Base-by-base conservation (phyloP, 73 alveolate genomes). In the Paramecium caudatum region DNA sequence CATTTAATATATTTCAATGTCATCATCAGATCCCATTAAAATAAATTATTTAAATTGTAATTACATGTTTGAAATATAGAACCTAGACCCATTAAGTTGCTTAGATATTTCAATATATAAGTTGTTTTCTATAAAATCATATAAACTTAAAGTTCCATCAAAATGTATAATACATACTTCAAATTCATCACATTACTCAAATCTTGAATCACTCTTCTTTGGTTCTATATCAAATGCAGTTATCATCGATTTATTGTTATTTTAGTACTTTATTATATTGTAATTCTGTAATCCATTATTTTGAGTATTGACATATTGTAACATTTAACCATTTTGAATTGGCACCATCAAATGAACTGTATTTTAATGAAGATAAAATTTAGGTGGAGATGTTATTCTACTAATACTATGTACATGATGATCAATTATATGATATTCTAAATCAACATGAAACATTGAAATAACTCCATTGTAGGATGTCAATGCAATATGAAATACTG, bases 11-110 rank as follows among this genome's bases (percentile, higher is more conserved):
- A 55, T 55, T 55, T 55, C 80, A 9, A 55, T 43, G 23, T 55
- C 80, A 55, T 55, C 80, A 55, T 55, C 80, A 55, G 78, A 50
- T 50, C 78, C 78, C 36, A 23, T 23, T 21, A 55, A 55, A 27
- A 55, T 55, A 2, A 55, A 23, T 55, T 55, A 25, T 23, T 55
- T 55, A 21, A 55, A 55, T 23, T 15, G n/a, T 27, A 55, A 43
- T 21, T 55, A 23, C 80, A 23, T 55, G n/a, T 55, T 55, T 9
- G 78, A 50, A 13, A 23, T 15, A 55, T 27, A 55, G 13, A 55
- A 55, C 30, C 80, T 55, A 23, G 80, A 55, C 13, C 80, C 46
- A 55, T 50, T 23, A 37, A 55, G 30, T 55, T 23, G 45, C 30
- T 55, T 55, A 27, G 46, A 55, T 23, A 55, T 55, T 55, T 55